Base-by-base conservation (phyloP, 2,329 filamentous ascomycete species). In the Sclerotinia borealis region DNA sequence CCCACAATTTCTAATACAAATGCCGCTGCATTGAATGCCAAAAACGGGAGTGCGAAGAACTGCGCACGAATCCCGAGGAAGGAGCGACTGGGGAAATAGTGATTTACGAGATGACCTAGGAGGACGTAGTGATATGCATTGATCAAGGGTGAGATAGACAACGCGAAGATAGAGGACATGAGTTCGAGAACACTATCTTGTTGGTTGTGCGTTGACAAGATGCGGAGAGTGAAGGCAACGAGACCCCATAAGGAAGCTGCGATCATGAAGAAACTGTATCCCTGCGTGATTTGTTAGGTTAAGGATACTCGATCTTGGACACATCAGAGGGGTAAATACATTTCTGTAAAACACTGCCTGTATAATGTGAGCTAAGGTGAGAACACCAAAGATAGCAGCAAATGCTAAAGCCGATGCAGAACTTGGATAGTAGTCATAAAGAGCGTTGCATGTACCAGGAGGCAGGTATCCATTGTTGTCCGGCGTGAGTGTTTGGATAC, bases 231-330 rank as follows among this genome's bases (percentile, higher is more conserved):
- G 65, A 74, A 81, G 9, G 75, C 73, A 1, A 70, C 68, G 29
- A 76, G 69, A 67, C 82, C 78, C 78, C 78, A 81, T 0, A 69
- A 31, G 3, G 70, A 68, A 15, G 76, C 79, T 72, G 80, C 77
- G 49, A 80, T 73, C n/a, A 60, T n/a, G 45, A 31, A 19, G 47
- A 52, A 52, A 36, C 25, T 52, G 8, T 52, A 52, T 25, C 9
- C 19, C 59, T 61, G 13, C 5, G 10, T 37, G 6, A 7, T n/a
- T 15, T 31, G 19, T 51, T 22, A 61, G n/a, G n/a, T n/a, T 27
- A 15, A n/a, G 17, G 25, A 17, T 15, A 9, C 9, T 17, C 2
- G 9, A 1, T 31, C 1, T 17, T 11, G 3, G 17, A 17, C 37
- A 9, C 13, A 54, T 22, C 25, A 27, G 36, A 37, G 19, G 15